phyloP scores from a whole-genome alignment of 2,329 filamentous ascomycete species.

The Penicillium sp. region DNA sequence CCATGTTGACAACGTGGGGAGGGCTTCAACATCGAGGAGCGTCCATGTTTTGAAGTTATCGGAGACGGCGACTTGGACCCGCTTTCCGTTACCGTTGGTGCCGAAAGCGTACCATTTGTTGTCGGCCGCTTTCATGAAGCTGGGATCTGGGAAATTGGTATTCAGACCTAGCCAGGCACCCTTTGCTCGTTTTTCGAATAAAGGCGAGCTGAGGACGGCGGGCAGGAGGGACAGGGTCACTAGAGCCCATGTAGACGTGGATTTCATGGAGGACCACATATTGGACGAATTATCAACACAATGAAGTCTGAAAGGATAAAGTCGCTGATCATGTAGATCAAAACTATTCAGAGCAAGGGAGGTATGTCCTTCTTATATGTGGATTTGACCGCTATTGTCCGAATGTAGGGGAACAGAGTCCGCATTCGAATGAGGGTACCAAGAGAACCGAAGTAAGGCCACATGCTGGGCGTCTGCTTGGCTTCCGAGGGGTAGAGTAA shows the following conservation, averaged over 20 bases:
- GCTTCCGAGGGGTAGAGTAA: background rate
- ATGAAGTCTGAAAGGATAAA: background rate
- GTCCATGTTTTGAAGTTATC: constrained; percentile 48
- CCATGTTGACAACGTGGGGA: constrained; percentile 55
- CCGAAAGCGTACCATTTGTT: constrained; percentile 59
- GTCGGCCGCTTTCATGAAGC: constrained; percentile 47
- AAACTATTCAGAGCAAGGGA: background rate
- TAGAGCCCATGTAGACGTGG: constrained; percentile 6
- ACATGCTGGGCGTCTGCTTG: constrained; percentile 1
- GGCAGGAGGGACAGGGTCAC: constrained; percentile 12
- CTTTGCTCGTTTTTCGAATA: constrained; percentile 13
- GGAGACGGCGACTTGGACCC: constrained; percentile 55
- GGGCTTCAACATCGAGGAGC: constrained; percentile 51
- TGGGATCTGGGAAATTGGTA: constrained; percentile 41
- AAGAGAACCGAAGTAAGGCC: background rate
- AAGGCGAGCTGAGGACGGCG: constrained; percentile 16
- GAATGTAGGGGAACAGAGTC: background rate
- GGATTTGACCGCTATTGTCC: constrained; percentile 3
- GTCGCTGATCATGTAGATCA: background rate
- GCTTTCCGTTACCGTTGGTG: constrained; percentile 50
- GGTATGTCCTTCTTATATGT: constrained; percentile 11
- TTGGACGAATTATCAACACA: background rate
- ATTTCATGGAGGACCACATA: constrained; percentile 7
- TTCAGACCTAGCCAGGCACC: constrained; percentile 29
- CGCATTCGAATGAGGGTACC: background rate